Evolutionary conservation across 306 rosid species (phyloP), one percentile per base, ranked within the genome.

Genomic region (Comarum palustre): DNA sequence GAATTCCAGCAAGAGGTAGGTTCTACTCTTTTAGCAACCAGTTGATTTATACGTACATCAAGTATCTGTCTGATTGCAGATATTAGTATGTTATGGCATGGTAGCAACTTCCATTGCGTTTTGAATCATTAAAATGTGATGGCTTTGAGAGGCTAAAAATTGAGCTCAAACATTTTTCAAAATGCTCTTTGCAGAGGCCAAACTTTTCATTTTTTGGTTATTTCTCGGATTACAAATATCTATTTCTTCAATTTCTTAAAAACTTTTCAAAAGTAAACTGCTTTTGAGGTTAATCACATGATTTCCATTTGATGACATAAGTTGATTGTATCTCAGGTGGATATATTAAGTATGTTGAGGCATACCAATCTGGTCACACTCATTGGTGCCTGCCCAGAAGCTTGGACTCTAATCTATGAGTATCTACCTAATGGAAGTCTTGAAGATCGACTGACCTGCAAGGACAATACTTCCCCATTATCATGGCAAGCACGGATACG

Each of bases 1-100:
- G 96, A 93, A 77, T 93, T 87, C 78, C 92, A 83, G 79, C 91
- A 86, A 69, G 98, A 90, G 97, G 98, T 93, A 84, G n/a, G 73
- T 43, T 61, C 51, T 47, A 60, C 38, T 45, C 24, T 11, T 42
- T 32, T 31, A 4, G n/a, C 42, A 42, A 31, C 58, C 39, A 24
- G 19, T 14, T 60, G 62, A 73, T 66, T 70, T 59, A 45, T 31
- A 58, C 59, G 20, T 52, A 52, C 29, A 20, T 52, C 3, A 20
- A n/a, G 14, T 20, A 52, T 15, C 29, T 50, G 10, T 50, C 24
- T 20, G 14, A 52, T 9, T 9, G 62, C 8, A 5, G 17, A 57
- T 25, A 24, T 57, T 24, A 25, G 60, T 22, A n/a, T 55, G 25
- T n/a, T 57, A 57, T 22, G 11, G 22, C 5, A 25, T 24, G 32